Base-by-base conservation (phyloP, 176 grass and related monocot species). In the Puccinellia tenuiflora region DNA sequence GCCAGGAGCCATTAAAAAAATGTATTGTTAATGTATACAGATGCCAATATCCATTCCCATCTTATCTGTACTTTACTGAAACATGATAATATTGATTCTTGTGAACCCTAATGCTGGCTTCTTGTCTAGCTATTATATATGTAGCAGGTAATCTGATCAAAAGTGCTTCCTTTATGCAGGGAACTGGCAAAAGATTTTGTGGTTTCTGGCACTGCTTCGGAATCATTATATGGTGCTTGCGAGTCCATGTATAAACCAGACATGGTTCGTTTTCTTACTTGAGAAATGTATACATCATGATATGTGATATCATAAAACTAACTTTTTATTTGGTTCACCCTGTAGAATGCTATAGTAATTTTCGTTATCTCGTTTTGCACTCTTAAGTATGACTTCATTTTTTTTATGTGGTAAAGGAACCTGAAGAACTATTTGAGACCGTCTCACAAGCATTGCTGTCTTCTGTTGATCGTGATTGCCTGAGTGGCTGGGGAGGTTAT, bases 201-300 rank as follows among this genome's bases (percentile, higher is more conserved):
- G 24, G 96, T 98, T 47, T 95, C 96, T 34, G 90, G 92, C 77
- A 93, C 92, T 72, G 91, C 96, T 90, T 85, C 90, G 7, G 96
- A 98, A 60, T 95, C 91, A 78, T 78, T 98, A 65, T 95, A 95
- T 91, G 96, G 96, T 90, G 91, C 82, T 65, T 95, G 91, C 46
- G 96, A 98, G 74, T 93, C 96, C 83, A 98, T 98, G 96, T 98
- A 95, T 73, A 95, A 98, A 68, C 92, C 92, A 82, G 75, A 91
- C 85, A 98, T 98, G 96, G 91, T 98, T 93, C 86, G 85, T 88
- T 25, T 53, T 40, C 59, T 84, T 45, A 78, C 10, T 25, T 14
- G 26, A 53, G 11, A 66, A 20, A 9, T 73, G 50, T 70, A 6
- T 81, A 6, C 29, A 40, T 35, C 1, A 79, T 67, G 29, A 66